Evolutionary conservation across 176 grass and related monocot genomes (phyloP).

Genomic region (Carex littledalei): DNA sequence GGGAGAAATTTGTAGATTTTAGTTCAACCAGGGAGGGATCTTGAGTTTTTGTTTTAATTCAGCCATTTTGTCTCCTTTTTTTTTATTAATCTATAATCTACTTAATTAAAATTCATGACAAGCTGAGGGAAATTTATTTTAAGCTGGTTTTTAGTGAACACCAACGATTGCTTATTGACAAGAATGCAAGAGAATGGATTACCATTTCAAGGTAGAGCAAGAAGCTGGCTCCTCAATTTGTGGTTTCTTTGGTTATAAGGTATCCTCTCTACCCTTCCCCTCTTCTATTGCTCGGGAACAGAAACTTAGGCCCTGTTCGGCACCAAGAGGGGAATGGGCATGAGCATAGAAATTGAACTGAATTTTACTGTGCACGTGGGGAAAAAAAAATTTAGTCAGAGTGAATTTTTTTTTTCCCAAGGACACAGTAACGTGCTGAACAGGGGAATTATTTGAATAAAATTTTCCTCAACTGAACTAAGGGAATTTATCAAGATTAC

Average conservation of each 20-base stretch:
- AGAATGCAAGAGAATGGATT: constrained; percentile 87
- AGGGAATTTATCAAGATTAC: neutral
- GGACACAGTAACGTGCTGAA: no score
- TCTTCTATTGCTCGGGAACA: neutral
- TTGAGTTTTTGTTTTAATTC: neutral
- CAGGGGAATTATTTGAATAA: neutral
- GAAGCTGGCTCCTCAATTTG: constrained; percentile 52
- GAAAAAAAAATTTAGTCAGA: no score
- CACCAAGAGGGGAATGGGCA: no score
- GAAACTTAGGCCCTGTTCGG: no score
- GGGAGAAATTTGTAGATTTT: neutral
- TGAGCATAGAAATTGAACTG: no score
- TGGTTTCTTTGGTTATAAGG: constrained; percentile 81
- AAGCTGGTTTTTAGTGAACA: constrained; percentile 64
- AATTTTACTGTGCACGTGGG: no score
- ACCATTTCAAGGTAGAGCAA: constrained; percentile 91
- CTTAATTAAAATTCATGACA: neutral
- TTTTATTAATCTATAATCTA: neutral
- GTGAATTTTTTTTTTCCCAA: no score
- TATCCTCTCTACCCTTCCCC: neutral
- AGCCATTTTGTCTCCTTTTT: neutral
- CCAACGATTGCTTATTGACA: constrained; percentile 75
- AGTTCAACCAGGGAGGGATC: neutral
- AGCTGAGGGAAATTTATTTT: constrained; percentile 27
- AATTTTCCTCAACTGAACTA: neutral